phyloP scores from a whole-genome alignment of 2,329 filamentous ascomycete genomes.

The Aspergillus sp. region DNA sequence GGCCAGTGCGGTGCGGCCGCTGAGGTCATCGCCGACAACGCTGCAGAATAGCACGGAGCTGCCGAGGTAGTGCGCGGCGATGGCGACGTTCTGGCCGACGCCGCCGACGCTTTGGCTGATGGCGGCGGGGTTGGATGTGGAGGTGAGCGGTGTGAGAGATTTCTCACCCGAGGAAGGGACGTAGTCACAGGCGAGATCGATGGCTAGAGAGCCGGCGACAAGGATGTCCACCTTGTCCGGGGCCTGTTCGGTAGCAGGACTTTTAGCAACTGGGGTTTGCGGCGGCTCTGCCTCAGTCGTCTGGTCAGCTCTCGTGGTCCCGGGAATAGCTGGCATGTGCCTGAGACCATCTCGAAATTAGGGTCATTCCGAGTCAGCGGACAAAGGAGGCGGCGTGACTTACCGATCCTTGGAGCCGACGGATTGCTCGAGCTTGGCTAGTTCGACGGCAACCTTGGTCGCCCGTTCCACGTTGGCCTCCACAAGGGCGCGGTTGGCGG shows the following conservation, averaged over 20 bases:
- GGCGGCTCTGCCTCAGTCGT: constrained; percentile 18
- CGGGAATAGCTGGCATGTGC: constrained; percentile 34
- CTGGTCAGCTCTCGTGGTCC: constrained; percentile 21
- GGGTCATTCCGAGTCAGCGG: constrained; percentile 22
- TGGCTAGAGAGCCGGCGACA: constrained; percentile 84
- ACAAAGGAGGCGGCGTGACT: constrained; percentile 27
- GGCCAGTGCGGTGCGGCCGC: constrained; percentile 69
- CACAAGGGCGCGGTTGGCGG: constrained; percentile 70
- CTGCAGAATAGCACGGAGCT: constrained; percentile 71
- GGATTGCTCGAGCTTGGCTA: constrained; percentile 53
- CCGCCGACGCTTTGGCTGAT: constrained; percentile 85
- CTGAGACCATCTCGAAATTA: constrained; percentile 36
- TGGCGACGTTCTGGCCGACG: constrained; percentile 87
- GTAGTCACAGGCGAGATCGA: constrained; percentile 85
- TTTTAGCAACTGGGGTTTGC: constrained; percentile 6
- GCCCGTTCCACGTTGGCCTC: constrained; percentile 65
- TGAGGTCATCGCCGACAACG: constrained; percentile 74
- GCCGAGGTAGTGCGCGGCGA: constrained; percentile 71
- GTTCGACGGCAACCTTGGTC: constrained; percentile 62
- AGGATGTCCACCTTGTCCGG: constrained; percentile 61
- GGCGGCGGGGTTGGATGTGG: constrained; percentile 81
- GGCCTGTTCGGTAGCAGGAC: constrained; percentile 1
- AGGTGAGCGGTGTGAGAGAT: constrained; percentile 42
- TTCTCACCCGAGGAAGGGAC: constrained; percentile 43
- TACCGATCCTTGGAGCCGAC: constrained; percentile 33